phyloP scores from a whole-genome alignment of 2,329 filamentous ascomycete genomes.

The Xylaria arbuscula region DNA sequence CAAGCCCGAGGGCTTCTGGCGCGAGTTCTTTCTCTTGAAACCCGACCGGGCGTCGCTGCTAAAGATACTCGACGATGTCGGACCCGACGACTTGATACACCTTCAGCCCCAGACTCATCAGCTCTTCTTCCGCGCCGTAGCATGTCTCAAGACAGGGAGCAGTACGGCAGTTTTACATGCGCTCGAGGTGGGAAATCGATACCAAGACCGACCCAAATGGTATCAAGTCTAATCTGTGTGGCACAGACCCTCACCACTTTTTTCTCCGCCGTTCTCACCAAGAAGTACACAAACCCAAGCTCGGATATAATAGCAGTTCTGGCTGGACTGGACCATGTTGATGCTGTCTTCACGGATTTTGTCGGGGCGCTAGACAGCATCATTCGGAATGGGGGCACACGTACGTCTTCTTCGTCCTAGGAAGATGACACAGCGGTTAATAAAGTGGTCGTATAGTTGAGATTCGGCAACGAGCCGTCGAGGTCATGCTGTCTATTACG shows the following conservation, averaged over 20 bases:
- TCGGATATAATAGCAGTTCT: conserved; percentile 93
- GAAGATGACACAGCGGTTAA: conserved; percentile 13
- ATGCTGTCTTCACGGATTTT: conserved; percentile 88
- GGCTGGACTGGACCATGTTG: conserved; percentile 88
- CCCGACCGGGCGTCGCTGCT: conserved; percentile 79
- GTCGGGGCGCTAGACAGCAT: conserved; percentile 84
- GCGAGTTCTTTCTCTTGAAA: conserved; percentile 90
- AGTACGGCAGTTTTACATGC: conserved; percentile 78
- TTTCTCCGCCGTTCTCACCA: conserved; percentile 81
- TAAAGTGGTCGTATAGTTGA: conserved; percentile 63
- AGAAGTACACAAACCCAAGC: conserved; percentile 94
- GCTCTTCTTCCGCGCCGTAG: conserved; percentile 80
- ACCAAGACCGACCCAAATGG: neutral
- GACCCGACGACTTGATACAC: conserved; percentile 79
- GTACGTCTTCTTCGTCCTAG: conserved; percentile 59
- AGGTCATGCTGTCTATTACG: conserved; percentile 83
- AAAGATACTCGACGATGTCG: conserved; percentile 74
- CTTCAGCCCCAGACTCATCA: conserved; percentile 82
- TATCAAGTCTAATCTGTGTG: conserved; percentile 54
- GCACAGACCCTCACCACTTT: conserved; percentile 88
- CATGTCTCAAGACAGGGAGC: conserved; percentile 70
- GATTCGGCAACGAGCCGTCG: conserved; percentile 81
- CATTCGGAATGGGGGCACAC: conserved; percentile 78
- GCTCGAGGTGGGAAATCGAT: conserved; percentile 75
- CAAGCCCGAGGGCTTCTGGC: conserved; percentile 91